Conservation (phyloP, 2,329 filamentous ascomycete genomes). For the Aureobasidium sp. region DNA sequence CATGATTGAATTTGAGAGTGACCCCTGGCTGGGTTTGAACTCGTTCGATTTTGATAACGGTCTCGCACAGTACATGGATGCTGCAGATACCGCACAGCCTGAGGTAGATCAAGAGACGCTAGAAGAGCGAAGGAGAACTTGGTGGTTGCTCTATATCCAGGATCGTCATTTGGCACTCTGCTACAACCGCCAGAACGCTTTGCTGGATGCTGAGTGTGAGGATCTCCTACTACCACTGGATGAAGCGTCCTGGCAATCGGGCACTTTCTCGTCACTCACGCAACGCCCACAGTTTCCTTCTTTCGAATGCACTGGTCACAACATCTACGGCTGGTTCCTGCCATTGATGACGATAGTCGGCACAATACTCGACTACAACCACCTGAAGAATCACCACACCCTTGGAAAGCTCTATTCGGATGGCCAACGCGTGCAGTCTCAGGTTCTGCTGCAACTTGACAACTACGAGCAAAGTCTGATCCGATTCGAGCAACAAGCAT, state of each 20-base stretch:
- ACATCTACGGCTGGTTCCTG: constrained; percentile 14
- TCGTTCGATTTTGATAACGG: constrained; percentile 14
- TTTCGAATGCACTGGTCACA: constrained; percentile 15
- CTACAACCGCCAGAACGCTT: constrained; percentile 13
- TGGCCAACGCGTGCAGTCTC: constrained; percentile 11
- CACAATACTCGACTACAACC: constrained; percentile 14
- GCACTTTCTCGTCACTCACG: constrained; percentile 10
- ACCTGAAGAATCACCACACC: constrained; percentile 12
- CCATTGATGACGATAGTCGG: constrained; percentile 15
- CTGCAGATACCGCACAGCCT: background rate
- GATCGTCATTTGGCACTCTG: constrained; percentile 14
- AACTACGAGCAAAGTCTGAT: constrained; percentile 13
- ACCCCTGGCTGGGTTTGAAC: constrained; percentile 12
- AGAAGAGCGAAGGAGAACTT: constrained; percentile 8
- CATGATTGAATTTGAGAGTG: constrained; percentile 15
- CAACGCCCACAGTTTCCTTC: constrained; percentile 13
- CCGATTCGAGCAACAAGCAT: constrained; percentile 11
- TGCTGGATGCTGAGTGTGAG: constrained; percentile 13
- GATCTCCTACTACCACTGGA: constrained; percentile 11
- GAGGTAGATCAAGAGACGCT: constrained; percentile 12
- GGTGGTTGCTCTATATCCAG: constrained; percentile 15
- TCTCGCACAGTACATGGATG: constrained; percentile 14
- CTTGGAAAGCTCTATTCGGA: constrained; percentile 12
- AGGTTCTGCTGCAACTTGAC: constrained; percentile 10
- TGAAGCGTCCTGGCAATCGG: constrained; percentile 12